Base-by-base conservation (phyloP, 805 yeast genomes). In the Kodamaea hsintzibuensis region DNA sequence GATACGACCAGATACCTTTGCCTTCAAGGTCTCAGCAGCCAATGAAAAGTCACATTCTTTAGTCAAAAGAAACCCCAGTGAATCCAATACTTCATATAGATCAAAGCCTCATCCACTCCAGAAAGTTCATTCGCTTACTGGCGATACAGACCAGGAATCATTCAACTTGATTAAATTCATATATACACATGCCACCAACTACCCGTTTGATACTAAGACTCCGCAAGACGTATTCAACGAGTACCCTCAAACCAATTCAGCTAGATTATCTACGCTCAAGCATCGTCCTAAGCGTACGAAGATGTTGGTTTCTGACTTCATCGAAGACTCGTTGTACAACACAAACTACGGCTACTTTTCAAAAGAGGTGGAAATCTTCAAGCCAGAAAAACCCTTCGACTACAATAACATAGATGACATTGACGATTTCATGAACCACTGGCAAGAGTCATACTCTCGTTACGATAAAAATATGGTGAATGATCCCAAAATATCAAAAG, bases 291-390 rank as follows among this genome's bases (percentile, higher is more conserved):
- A 60, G 33, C 76, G 79, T 25, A 80, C 83, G 6, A 86, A 87
- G 65, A 86, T 90, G 92, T 72, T 85, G n/a, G 71, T 86, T 0
- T 73, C 88, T 9, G 96, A 89, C 62, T 91, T 88, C 69, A 91
- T 90, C 54, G 96, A 89, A 61, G 96, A 90, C 66, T 85, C 93
- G 16, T 70, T 90, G 60, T 90, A 90, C 65, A 88, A 91, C 68
- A 91, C 93, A 0, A 63, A 78, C 58, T 90, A 90, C 65, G 97
- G 97, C 1, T 91, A 90, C 67, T 90, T 90, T 61, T 79, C 91
- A 1, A 81, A 83, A 59, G 88, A 88, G 58, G 96, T 88, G 7
- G 88, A 86, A 62, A 89, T 89, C 59, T 89, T 85, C 67, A 86
- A 86, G 55, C 84, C 85, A 1, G 81, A 80, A 22, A 69, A 76